A percentile compares a stretch with the other conserved stretches of the same genome.
Evolutionary conservation across 2,329 filamentous ascomycete species (phyloP).

Genomic region (Monilinia laxa): DNA sequence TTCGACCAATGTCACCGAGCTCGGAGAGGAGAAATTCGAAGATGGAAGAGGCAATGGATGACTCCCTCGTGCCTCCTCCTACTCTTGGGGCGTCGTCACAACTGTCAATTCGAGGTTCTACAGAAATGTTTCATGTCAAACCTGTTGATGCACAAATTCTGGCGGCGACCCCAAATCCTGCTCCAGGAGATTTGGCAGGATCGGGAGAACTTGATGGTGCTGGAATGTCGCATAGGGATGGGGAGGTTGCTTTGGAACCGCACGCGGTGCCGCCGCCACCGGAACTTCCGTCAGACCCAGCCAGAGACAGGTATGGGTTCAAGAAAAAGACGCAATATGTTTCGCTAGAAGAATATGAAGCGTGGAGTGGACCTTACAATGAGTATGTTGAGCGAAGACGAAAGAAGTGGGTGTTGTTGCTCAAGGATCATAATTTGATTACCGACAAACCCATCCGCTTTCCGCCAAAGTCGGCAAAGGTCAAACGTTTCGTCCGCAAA

Average conservation of each 20-base stretch:
- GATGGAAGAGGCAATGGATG: conserved; percentile 35
- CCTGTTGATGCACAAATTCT: conserved; percentile 45
- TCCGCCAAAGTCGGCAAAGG: conserved; percentile 75
- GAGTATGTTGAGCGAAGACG: conserved; percentile 71
- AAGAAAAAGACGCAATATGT: conserved; percentile 83
- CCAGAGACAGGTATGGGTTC: conserved; percentile 85
- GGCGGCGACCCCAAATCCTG: conserved; percentile 37
- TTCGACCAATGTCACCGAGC: conserved; percentile 29
- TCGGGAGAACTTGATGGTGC: conserved; percentile 21
- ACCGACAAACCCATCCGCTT: conserved; percentile 73
- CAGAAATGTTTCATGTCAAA: conserved; percentile 43
- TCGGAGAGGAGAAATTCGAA: conserved; percentile 31
- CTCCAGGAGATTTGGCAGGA: neutral
- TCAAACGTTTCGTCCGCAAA: conserved; percentile 88
- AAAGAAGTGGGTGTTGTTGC: conserved; percentile 77
- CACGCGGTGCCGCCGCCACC: conserved; percentile 25
- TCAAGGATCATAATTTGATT: conserved; percentile 73
- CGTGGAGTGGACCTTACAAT: conserved; percentile 74
- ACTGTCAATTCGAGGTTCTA: conserved; percentile 43
- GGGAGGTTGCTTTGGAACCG: conserved; percentile 26
- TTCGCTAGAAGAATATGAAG: conserved; percentile 72
- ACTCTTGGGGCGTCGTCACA: conserved; percentile 14
- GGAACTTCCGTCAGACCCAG: conserved; percentile 26
- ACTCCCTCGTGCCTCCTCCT: conserved; percentile 25
- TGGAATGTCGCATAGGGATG: conserved; percentile 23